phyloP scores from a whole-genome alignment of 169 alveolate species.

The Plasmodium inui region DNA sequence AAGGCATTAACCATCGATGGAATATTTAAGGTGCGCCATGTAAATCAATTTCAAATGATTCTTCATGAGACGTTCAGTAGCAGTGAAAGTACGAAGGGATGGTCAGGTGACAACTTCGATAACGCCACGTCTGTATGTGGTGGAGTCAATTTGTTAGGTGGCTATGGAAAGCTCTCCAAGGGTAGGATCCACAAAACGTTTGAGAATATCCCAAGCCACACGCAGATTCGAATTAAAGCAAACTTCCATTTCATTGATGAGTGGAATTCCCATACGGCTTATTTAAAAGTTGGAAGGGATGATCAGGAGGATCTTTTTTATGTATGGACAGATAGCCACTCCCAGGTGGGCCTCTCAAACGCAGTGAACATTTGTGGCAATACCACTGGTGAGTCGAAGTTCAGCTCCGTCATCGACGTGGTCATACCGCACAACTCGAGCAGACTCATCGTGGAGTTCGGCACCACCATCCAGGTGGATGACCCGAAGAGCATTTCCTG shows the following conservation, averaged over 20 bases:
- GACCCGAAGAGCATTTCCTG: constrained; percentile 61
- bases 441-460: constrained; percentile 35
- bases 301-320: constrained; percentile 78
- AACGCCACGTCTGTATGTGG: constrained; percentile 79
- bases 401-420: constrained; percentile 37
- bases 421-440: constrained; percentile 62
- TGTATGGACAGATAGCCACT: constrained; percentile 84
- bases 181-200: constrained; percentile 81
- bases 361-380: constrained; percentile 85
- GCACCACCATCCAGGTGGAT: constrained; percentile 41
- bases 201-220: constrained; percentile 83
- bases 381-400: constrained; percentile 38
- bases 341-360: constrained; percentile 39
- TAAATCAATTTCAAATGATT: constrained; percentile 82
- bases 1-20: constrained; percentile 78
- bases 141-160: constrained; percentile 85
- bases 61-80: constrained; percentile 79
- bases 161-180: constrained; percentile 78
- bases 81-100: constrained; percentile 78
- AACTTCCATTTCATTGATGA: constrained; percentile 84
- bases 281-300: constrained; percentile 78
- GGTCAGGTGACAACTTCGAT: constrained; percentile 81
- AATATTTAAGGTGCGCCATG: constrained; percentile 76
- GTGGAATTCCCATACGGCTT: constrained; percentile 85
- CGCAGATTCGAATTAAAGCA: constrained; percentile 80